A percentile compares a stretch with the other conserved stretches of the same genome.
Conservation (phyloP, 2,329 filamentous ascomycete genomes). For the Exutisphaerella laricina region DNA sequence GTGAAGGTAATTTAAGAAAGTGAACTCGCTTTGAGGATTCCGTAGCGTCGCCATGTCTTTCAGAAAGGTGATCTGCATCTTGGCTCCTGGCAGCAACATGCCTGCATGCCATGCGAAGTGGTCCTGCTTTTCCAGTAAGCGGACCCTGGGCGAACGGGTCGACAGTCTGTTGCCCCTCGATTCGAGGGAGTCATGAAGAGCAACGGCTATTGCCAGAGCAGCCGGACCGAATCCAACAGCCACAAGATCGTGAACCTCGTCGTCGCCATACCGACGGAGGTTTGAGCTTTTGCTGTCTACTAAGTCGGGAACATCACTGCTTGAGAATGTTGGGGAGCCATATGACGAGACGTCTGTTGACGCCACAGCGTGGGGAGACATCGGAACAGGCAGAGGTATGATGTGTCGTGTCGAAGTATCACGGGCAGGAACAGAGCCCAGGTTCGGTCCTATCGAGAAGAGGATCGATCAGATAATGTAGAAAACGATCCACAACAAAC, state of each 20-base stretch:
- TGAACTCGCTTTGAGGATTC: slow-evolving; percentile 84
- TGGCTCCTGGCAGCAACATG: slow-evolving; percentile 87
- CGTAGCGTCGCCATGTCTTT: slow-evolving; percentile 90
- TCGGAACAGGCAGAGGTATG: no score
- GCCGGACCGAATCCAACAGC: slow-evolving; percentile 93
- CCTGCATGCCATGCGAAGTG: slow-evolving; percentile 89
- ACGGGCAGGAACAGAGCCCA: not conserved
- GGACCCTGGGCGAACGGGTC: slow-evolving; percentile 58
- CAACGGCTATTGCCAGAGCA: slow-evolving; percentile 81
- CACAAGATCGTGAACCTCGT: slow-evolving; percentile 73
- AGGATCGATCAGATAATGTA: slow-evolving; percentile 4
- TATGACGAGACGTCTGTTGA: slow-evolving; percentile 3
- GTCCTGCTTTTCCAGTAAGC: slow-evolving; percentile 81
- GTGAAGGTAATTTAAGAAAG: slow-evolving; percentile 92
- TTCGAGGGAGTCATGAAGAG: slow-evolving; percentile 73
- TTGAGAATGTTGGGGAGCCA: slow-evolving; percentile 5
- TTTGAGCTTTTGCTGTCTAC: slow-evolving; percentile 12
- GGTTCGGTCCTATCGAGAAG: not conserved
- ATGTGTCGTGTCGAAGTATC: not conserved
- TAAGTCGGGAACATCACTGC: slow-evolving; percentile 16
- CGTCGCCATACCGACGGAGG: slow-evolving; percentile 50
- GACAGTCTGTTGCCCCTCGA: slow-evolving; percentile 32
- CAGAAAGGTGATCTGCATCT: slow-evolving; percentile 97
- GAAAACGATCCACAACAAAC: not conserved
- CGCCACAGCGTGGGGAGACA: slow-evolving; percentile 22